Conservation (phyloP, 1,139 yeast genomes). For the Wickerhamiella infanticola region DNA sequence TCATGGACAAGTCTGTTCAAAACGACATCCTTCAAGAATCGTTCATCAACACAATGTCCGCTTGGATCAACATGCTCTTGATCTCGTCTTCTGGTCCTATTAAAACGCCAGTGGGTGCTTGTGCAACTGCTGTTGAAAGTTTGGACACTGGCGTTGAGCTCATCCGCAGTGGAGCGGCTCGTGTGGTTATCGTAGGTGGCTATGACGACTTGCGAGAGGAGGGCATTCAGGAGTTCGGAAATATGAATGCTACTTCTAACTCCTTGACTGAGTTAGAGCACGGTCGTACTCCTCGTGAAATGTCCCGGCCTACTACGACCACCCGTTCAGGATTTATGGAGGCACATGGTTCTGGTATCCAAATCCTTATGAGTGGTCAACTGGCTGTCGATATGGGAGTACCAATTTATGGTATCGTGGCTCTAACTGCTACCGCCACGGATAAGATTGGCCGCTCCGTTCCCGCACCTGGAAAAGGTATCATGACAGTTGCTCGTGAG, state of each 20-base stretch:
- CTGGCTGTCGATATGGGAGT: slow-evolving; percentile 96
- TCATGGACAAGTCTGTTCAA: slow-evolving; percentile 82
- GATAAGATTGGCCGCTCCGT: slow-evolving; percentile 98
- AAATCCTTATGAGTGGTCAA: slow-evolving; percentile 88
- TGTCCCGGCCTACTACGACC: slow-evolving; percentile 97
- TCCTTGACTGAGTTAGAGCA: slow-evolving; percentile 73
- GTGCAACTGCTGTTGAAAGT: slow-evolving; percentile 97
- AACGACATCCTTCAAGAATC: slow-evolving; percentile 95
- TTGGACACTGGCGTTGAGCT: slow-evolving; percentile 93
- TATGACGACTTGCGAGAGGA: slow-evolving; percentile 99
- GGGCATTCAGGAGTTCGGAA: slow-evolving; percentile 94
- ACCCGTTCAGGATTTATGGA: slow-evolving; percentile 98
- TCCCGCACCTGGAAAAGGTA: slow-evolving; percentile 99
- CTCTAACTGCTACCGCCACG: slow-evolving; percentile 89
- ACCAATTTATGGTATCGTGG: slow-evolving; percentile 92
- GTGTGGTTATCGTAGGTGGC: slow-evolving; percentile 95
- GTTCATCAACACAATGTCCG: slow-evolving; percentile 96
- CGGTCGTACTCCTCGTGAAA: slow-evolving; percentile 95
- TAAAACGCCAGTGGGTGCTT: slow-evolving; percentile 98
- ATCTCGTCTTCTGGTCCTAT: slow-evolving; percentile 97
- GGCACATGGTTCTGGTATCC: slow-evolving; percentile 98
- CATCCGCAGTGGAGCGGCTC: slow-evolving; percentile 82
- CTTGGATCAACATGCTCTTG: slow-evolving; percentile 97
- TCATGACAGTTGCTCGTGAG: slow-evolving; percentile 94
- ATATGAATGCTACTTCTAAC: slow-evolving; percentile 97